Base-by-base conservation (phyloP, 495 filamentous ascomycete genomes). In the Hyaloscypha variabilis region DNA sequence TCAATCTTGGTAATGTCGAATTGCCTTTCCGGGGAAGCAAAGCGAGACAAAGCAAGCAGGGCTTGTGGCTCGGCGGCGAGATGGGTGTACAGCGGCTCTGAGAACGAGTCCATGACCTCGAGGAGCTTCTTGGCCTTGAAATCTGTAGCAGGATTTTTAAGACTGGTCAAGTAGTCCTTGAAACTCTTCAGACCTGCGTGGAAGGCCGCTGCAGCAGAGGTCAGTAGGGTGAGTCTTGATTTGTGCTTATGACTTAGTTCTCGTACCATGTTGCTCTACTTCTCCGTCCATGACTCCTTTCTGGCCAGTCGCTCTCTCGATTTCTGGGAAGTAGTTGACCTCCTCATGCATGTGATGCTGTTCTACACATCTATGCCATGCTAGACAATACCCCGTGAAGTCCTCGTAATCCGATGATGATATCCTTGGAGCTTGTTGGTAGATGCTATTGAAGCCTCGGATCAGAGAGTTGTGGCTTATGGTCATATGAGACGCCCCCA, bases 401-500 rank as follows among this genome's bases (percentile, higher is more conserved):
- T 76, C 69, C 10, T 52, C 49, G 62, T 75, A 66, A 63, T 77
- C 72, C 3, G 60, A 13, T 10, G 60, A 10, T 10, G 58, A 36
- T 2, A 85, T 65, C 50, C 75, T 66, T 0, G 77, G 77, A 0
- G 79, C 78, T 72, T 83, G 81, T n/a, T 78, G 69, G 67, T 80
- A 82, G 65, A 84, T 79, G 34, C 73, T 71, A 69, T 84, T 85
- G 51, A 83, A 77, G 17, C 76, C 76, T 53, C 82, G 81, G 53
- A 81, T 71, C 61, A 84, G 75, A 25, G 76, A 69, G 71, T 85
- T 85, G 73, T 84, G 82, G 11, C 75, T 67, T 60, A 78, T 67
- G 1, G 76, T 64, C 73, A 83, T 79, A 31, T 80, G 73, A 19
- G 77, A 73, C 10, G 80, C 81, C 54, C 62, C 74, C n/a, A 55